These are phyloP conservation scores for Pelargonium cotyledonis DNA, from an alignment of 441 rosid genomes.

Conservation along the genomic window DNA sequence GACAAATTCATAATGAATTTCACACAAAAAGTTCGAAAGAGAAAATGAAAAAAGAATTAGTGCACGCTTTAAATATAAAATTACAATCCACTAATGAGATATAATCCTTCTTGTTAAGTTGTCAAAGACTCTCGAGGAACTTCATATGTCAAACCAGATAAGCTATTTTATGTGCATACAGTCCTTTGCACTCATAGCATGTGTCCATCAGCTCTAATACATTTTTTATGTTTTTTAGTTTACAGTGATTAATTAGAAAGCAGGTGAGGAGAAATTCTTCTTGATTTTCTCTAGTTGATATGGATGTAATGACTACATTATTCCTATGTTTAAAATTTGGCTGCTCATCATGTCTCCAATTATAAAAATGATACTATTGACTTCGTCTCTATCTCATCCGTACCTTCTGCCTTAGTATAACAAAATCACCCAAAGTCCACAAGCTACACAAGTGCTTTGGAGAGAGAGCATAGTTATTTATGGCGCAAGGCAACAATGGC, in stretches of 20 bases:
- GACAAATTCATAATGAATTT: background rate
- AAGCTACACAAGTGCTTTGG: background rate
- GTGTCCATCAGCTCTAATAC: background rate
- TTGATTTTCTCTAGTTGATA: constrained; percentile 1
- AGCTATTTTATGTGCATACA: background rate
- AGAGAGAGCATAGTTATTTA: too few relatives aligned
- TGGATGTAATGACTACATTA: background rate
- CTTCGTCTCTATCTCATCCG: background rate
- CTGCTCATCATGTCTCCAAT: background rate
- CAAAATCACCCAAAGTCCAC: too few relatives aligned
- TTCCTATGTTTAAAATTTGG: background rate
- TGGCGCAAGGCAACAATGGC: too few relatives aligned
- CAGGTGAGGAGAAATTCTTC: background rate
- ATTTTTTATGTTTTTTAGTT: background rate
- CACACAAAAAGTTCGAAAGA: background rate
- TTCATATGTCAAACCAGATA: background rate
- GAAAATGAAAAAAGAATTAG: background rate
- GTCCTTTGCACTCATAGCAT: background rate
- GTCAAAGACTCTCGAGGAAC: background rate
- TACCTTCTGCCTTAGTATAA: background rate
- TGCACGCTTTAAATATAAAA: background rate
- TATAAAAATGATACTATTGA: too few relatives aligned
- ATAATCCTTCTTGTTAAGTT: background rate
- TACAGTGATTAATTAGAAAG: background rate
- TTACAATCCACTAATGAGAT: background rate